These are phyloP conservation scores for Boletellus ananiceps DNA, from an alignment of 768 basidiomycete species.

Conservation along the genomic window DNA sequence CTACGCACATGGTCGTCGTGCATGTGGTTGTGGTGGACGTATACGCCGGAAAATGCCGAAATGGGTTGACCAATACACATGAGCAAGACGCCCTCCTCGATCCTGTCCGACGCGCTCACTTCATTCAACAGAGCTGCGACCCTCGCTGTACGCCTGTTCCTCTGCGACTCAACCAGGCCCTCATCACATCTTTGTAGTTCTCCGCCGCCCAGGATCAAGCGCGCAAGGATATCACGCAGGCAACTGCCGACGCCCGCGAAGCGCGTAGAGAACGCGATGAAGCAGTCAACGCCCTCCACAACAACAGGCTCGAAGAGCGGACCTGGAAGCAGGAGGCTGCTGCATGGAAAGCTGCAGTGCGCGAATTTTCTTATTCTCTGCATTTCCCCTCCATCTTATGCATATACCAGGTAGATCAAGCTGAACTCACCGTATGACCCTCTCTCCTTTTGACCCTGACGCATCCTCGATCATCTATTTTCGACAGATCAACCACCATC, in stretches of 20 bases:
- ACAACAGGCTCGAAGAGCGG: constrained; percentile 41
- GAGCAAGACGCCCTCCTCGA: constrained; percentile 33
- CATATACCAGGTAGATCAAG: constrained; percentile 44
- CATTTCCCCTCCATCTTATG: constrained; percentile 8
- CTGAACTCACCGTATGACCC: constrained; percentile 48
- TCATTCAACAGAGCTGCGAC: constrained; percentile 39
- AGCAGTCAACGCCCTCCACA: constrained; percentile 43
- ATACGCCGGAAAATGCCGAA: constrained; percentile 21
- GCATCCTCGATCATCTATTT: not conserved
- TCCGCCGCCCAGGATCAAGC: constrained; percentile 53
- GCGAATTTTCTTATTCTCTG: constrained; percentile 24
- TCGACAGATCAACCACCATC: constrained; percentile 53
- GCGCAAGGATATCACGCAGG: constrained; percentile 48
- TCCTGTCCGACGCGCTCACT: constrained; percentile 39
- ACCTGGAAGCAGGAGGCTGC: constrained; percentile 43
- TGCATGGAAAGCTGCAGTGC: constrained; percentile 44
- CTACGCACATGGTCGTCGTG: too few relatives aligned
- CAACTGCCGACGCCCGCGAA: constrained; percentile 42
- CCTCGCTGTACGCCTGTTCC: constrained; percentile 33
- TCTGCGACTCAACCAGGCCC: not conserved
- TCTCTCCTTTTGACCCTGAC: not conserved
- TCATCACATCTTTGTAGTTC: constrained; percentile 36
- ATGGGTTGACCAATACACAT: constrained; percentile 19
- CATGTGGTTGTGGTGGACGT: too few relatives aligned
- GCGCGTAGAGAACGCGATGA: constrained; percentile 50